Base-by-base conservation (phyloP, 2,329 filamentous ascomycete species). In the Nemania sp. region DNA sequence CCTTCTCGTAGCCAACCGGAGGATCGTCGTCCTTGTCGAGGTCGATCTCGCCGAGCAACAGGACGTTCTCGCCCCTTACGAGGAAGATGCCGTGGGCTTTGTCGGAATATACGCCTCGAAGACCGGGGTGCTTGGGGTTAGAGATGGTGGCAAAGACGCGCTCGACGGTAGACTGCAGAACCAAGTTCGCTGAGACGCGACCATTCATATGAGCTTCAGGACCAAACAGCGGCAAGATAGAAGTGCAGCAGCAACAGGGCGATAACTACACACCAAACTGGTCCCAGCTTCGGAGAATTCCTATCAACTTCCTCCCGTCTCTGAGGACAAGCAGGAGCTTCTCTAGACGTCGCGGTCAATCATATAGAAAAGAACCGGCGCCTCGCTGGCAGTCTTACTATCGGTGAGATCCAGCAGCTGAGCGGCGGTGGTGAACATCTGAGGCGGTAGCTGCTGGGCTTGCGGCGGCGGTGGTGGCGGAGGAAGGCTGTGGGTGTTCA, bases 371-470 rank as follows among this genome's bases (percentile, higher is more conserved):
- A 32, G 42, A 43, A 37, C 20, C 52, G 18, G n/a, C 25, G 50
- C 57, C 42, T 54, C 25, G 20, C 39, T 55, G 47, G 48, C 58
- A 45, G 57, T 72, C 90, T 81, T 87, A 98, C 94, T 99, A 80
- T 99, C 95, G 70, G 95, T 98, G 72, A 99, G 83, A 75, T 99
- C 95, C 60, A 99, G 81, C 60, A 99, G 82, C 80, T 98, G 95
- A 56, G 95, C 93, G 34, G 95, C 95, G 34, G 95, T 99, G 17
- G 95, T 96, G 79, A 99, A 99, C 90, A 98, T 97, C 81, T 99
- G 94, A 61, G 93, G 93, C 13, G 91, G 91, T 40, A 94, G 80
- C 77, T 91, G 90, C 65, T 82, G 77, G 49, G 81, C 79, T 57
- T 79, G 76, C 51, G 86, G 83, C 32, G 70, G 70, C 7, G 46